Conservation (phyloP, 75 land plant genomes). For the Larix kaempferi region DNA sequence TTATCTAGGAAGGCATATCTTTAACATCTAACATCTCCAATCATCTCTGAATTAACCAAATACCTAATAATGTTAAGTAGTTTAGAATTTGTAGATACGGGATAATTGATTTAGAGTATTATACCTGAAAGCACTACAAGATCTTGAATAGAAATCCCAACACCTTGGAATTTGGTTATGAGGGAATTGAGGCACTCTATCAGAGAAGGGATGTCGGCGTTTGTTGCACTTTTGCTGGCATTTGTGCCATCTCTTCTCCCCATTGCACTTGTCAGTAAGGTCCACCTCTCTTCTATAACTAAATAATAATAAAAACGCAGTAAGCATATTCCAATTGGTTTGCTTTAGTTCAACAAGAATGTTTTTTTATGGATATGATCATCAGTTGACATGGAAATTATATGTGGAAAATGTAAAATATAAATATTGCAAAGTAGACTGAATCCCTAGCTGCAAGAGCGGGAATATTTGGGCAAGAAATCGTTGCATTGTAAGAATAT, state of each 20-base stretch:
- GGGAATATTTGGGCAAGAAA: constrained; percentile 19
- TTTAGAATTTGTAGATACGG: too few species aligned
- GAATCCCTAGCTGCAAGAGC: constrained; percentile 12
- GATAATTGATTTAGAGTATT: too few species aligned
- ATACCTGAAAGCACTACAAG: constrained; percentile 13
- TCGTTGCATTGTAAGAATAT: neutral
- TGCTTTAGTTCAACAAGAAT: too few species aligned
- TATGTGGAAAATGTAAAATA: too few species aligned
- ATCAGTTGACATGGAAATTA: too few species aligned
- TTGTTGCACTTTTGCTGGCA: constrained; percentile 12
- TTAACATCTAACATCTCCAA: too few species aligned
- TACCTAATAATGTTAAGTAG: too few species aligned
- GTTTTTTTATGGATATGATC: too few species aligned
- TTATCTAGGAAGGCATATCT: too few species aligned
- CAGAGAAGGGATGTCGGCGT: constrained; percentile 13
- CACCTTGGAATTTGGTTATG: constrained; percentile 9
- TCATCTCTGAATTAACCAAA: too few species aligned
- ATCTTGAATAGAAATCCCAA: constrained; percentile 16
- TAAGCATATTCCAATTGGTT: too few species aligned
- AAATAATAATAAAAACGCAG: too few species aligned
- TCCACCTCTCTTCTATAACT: constrained; percentile 12
- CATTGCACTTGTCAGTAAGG: constrained; percentile 18
- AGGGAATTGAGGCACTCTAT: neutral
- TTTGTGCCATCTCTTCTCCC: constrained; percentile 21
- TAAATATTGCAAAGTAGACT: neutral